These are phyloP conservation scores for Tricharina praecox DNA, from an alignment of 495 filamentous ascomycete genomes.

Conservation along the genomic window DNA sequence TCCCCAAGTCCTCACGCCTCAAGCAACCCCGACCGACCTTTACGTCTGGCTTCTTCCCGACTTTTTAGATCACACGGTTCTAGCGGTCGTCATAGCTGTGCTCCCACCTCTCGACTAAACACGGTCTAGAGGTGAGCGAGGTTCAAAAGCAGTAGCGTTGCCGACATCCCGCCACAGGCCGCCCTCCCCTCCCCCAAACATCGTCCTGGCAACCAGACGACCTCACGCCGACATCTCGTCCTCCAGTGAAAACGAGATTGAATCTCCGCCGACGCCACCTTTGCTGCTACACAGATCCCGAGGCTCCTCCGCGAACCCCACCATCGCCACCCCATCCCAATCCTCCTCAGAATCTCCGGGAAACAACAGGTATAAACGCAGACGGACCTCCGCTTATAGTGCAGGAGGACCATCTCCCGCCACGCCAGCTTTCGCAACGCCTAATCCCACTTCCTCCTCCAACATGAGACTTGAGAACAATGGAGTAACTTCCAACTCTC, in stretches of 20 bases:
- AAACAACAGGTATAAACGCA: slow-evolving; percentile 5
- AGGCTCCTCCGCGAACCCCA: neutral
- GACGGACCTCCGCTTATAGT: slow-evolving; percentile 2
- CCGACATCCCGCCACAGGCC: slow-evolving; percentile 23
- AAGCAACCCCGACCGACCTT: too few species aligned
- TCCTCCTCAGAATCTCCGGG: neutral
- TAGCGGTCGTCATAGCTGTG: slow-evolving; percentile 23
- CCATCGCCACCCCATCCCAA: slow-evolving; percentile 11
- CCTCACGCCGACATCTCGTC: slow-evolving; percentile 24
- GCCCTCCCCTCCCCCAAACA: slow-evolving; percentile 19
- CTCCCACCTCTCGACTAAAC: slow-evolving; percentile 23
- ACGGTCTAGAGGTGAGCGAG: slow-evolving; percentile 25
- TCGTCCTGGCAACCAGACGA: slow-evolving; percentile 30
- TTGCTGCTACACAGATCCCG: neutral
- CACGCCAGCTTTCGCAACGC: slow-evolving; percentile 8
- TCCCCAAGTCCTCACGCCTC: too few species aligned
- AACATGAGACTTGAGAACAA: slow-evolving; percentile 25
- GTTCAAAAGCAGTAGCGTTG: slow-evolving; percentile 24
- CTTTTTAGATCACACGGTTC: too few species aligned
- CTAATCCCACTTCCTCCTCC: slow-evolving; percentile 1
- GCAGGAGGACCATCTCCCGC: slow-evolving; percentile 6
- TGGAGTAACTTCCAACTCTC: slow-evolving; percentile 16
- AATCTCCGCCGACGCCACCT: slow-evolving; percentile 8
- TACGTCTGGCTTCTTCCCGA: too few species aligned
- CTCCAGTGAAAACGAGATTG: slow-evolving; percentile 26